Base-by-base conservation (phyloP, 2,329 filamentous ascomycete genomes). In the Penicillium occitanis region DNA sequence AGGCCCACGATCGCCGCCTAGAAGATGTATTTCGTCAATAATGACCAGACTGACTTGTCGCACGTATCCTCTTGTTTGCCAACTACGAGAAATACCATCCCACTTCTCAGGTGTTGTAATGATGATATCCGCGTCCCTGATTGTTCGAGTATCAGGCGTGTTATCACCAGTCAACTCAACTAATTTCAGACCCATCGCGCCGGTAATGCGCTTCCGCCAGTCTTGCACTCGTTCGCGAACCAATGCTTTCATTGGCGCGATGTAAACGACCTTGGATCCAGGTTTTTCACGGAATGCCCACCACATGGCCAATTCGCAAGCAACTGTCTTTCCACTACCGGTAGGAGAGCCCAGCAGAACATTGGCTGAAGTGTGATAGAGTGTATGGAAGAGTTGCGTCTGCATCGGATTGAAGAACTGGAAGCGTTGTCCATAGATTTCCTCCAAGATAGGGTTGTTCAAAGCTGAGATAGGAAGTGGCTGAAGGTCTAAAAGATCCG, bases 361-460 rank as follows among this genome's bases (percentile, higher is more conserved):
- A 74, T 99, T 99, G 55, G 91, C 90, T 7, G 91, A 80, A 0
- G 95, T 97, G 75, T 98, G 90, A 71, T 99, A 99, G 40, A 99
- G 86, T 14, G 92, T 94, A 74, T 99, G 95, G 79, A 99, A 99
- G 61, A 99, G 92, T 74, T 99, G 95, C 0, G 95, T 98, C 78
- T 99, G 95, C 96, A 99, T 98, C 0, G 95, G 95, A 75, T 99
- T 99, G 84, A 99, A 99, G 79, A 90, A 99, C 70, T 95, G 90
- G 78, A 99, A 99, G 37, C 93, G 87, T 75, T 94, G 84, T 0
- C 85, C 88, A 73, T 99, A 99, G 1, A 99, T 86, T 68, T 95
- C 92, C 76, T 99, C 94, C 0, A 99, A 79, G 0, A 88, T 83
- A 0, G 92, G 88, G 69, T 98, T 97, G 75, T 97, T 93, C 50